A percentile compares a stretch with the other conserved stretches of the same genome.
Evolutionary conservation across 164 flowering plant species (phyloP).

Genomic region (Vitis vinifera): DNA sequence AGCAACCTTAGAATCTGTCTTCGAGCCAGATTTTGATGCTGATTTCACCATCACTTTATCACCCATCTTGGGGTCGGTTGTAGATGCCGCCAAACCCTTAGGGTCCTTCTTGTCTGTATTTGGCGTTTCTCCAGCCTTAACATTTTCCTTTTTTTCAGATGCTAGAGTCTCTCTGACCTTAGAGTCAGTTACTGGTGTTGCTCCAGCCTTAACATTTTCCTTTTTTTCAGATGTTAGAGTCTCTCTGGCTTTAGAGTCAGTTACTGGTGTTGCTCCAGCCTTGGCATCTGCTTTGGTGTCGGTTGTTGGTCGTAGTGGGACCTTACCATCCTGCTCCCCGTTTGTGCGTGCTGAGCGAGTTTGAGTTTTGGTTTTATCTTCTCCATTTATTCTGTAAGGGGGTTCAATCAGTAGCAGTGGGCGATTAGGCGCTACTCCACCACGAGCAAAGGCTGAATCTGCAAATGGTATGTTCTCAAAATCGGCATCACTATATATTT

Average conservation of each 20-base stretch:
- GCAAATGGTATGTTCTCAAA: slow-evolving; percentile 61
- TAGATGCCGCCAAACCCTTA: slow-evolving; percentile 13
- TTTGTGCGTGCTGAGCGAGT: slow-evolving; percentile 41
- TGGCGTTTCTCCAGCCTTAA: slow-evolving; percentile 21
- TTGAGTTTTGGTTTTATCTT: slow-evolving; percentile 52
- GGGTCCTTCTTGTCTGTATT: slow-evolving; percentile 22
- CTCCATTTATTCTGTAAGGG: slow-evolving; percentile 60
- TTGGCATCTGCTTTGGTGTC: slow-evolving; percentile 24
- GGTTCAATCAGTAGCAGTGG: slow-evolving; percentile 73
- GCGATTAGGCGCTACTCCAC: slow-evolving; percentile 48
- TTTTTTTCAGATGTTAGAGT: slow-evolving; percentile 16
- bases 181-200: slow-evolving; percentile 8
- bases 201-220: slow-evolving; percentile 20
- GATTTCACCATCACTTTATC: slow-evolving; percentile 19
- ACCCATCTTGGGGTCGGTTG: slow-evolving; percentile 18
- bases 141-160: slow-evolving; percentile 19
- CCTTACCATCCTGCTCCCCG: slow-evolving; percentile 46
- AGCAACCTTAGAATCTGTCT: slow-evolving; percentile 8
- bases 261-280: slow-evolving; percentile 14
- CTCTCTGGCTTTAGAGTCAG: slow-evolving; percentile 24
- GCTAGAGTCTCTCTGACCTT: slow-evolving; percentile 20
- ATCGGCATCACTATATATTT: slow-evolving; percentile 69
- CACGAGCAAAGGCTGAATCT: slow-evolving; percentile 40
- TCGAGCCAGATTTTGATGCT: slow-evolving; percentile 19
- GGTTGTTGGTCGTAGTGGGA: slow-evolving; percentile 15